Evolutionary conservation across 2,329 filamentous ascomycete species (phyloP).

Genomic region (Teratosphaeria gauchensis): DNA sequence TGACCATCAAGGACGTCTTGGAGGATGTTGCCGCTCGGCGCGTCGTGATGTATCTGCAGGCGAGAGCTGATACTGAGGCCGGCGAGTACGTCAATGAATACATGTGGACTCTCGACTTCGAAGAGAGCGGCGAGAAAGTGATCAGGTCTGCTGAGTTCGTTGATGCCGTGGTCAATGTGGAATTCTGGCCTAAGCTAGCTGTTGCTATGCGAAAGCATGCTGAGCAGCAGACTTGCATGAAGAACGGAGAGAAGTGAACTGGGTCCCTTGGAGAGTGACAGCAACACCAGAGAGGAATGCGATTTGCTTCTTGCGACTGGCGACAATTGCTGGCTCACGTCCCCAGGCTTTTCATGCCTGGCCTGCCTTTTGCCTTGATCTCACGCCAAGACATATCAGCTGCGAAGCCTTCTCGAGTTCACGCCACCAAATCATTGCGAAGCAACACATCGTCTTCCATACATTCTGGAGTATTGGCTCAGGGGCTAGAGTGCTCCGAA

Average conservation of each 20-base stretch:
- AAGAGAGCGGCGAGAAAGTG: constrained; percentile 9
- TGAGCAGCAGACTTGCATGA: neutral
- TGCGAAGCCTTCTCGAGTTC: too few species aligned
- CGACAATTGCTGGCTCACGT: neutral
- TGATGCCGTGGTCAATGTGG: constrained; percentile 10
- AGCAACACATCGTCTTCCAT: too few species aligned
- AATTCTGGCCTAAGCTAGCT: constrained; percentile 13
- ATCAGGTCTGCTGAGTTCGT: constrained; percentile 11
- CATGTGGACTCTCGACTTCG: constrained; percentile 13
- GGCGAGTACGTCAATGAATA: constrained; percentile 14
- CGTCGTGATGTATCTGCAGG: constrained; percentile 26
- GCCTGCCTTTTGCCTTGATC: too few species aligned
- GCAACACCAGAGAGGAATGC: neutral
- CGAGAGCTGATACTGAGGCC: constrained; percentile 22
- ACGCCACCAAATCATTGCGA: too few species aligned
- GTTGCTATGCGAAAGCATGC: constrained; percentile 5
- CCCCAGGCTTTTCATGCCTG: too few species aligned
- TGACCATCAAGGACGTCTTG: constrained; percentile 23
- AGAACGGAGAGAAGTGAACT: neutral
- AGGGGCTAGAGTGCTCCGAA: too few species aligned
- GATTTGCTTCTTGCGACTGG: neutral
- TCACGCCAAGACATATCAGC: too few species aligned
- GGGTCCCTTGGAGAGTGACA: neutral
- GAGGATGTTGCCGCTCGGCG: constrained; percentile 19
- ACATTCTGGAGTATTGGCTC: too few species aligned